phyloP scores from a whole-genome alignment of 2,329 filamentous ascomycete species.

The Reticulascus tulasneorum region DNA sequence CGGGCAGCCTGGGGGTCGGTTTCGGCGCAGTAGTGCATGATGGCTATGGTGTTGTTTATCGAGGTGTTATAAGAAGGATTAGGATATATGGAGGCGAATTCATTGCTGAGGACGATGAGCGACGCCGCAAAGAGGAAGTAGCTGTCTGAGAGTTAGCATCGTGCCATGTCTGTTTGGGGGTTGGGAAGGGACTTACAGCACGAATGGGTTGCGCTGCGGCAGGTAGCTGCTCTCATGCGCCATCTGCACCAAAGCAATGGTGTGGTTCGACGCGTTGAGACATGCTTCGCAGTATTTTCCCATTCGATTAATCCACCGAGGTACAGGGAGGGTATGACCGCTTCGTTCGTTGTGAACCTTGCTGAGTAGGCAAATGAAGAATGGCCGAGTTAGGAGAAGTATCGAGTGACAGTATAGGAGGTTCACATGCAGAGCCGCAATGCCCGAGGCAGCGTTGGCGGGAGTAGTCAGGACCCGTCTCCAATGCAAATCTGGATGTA shows the following conservation, averaged over 20 bases:
- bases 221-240: constrained; percentile 42
- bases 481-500: constrained; percentile 47
- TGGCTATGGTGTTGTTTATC: constrained; percentile 38
- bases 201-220: constrained; percentile 50
- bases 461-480: constrained; percentile 39
- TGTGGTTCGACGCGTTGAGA: constrained; percentile 46
- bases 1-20: constrained; percentile 46
- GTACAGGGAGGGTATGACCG: constrained; percentile 12
- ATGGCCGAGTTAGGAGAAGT: constrained; percentile 60
- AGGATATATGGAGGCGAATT: constrained; percentile 47
- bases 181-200: constrained; percentile 43
- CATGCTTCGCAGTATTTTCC: constrained; percentile 41
- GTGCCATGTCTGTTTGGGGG: neutral
- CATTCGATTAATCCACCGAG: constrained; percentile 17
- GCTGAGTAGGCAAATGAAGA: constrained; percentile 56
- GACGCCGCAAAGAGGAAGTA: constrained; percentile 54
- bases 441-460: constrained; percentile 41
- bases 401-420: constrained; percentile 60
- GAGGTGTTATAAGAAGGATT: constrained; percentile 36
- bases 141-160: constrained; percentile 26
- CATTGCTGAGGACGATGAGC: constrained; percentile 53
- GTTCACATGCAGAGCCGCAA: constrained; percentile 60
- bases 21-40: constrained; percentile 45
- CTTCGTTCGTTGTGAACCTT: constrained; percentile 29
- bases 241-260: constrained; percentile 41